Evolutionary conservation across 1,284 basidiomycete genomes (phyloP), one percentile per base, ranked within the genome.

Genomic region (Sporisorium iseilematis-ciliati): DNA sequence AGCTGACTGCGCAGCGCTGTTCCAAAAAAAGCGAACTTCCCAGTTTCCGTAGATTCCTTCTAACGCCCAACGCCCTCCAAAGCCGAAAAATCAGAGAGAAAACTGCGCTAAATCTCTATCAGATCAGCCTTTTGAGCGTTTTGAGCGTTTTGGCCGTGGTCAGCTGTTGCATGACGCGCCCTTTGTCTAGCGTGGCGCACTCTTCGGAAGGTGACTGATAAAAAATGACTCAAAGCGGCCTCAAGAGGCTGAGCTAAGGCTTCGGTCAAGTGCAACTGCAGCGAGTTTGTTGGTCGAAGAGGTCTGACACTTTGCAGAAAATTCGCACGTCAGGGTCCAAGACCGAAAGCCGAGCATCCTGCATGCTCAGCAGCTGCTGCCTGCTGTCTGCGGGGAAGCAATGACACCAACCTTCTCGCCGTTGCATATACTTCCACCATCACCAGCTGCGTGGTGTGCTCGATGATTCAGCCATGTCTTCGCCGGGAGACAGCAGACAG

Each of bases 41-140:
- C 12, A 29, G 3, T 35, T 38, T 38, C 35, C 14, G 35, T 38
- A 14, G 50, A 65, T 20, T 38, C 25, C 55, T 50, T 60, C 57
- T 11, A 48, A 43, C 31, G 35, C n/a, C 63, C 35, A 38, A 38
- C 35, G 35, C 35, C 35, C 52, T 55, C 43, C 23, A 65, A 65
- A 65, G 63, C 63, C 63, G 63, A 65, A 52, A 57, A 57, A 41
- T 10, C 7, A 50, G 46, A 43, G 48, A 38, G 35, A 48, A 41
- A 54, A 51, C 16, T 6, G 46, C 16, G n/a, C 21, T 23, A 31
- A 49, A 20, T 7, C 8, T 25, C 43, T 46, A 46, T 38, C 31
- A 38, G 35, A 41, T 41, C 12, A 41, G n/a, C 14, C 21, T 16
- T 11, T 25, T 11, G 16, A 31, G 14, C 21, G 18, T 16, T 11